Base-by-base conservation (phyloP, 495 filamentous ascomycete species). In the Pyrenula massariospora region DNA sequence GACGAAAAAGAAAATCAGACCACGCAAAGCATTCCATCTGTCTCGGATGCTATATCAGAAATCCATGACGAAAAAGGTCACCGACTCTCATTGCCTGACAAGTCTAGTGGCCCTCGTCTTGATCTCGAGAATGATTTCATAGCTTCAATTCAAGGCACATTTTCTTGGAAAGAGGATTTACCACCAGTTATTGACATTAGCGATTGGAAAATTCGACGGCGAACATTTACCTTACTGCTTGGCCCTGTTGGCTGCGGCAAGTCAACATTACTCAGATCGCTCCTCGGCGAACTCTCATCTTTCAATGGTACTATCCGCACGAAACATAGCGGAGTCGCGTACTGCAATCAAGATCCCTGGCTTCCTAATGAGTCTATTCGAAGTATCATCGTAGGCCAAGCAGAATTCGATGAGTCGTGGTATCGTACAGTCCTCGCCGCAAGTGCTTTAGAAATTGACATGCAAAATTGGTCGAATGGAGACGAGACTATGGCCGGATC, bases 401-500 rank as follows among this genome's bases (percentile, higher is more conserved):
- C 62, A 8, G n/a, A 49, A 0, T 66, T 65, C 36, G 63, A 72
- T 12, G 36, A 55, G 11, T 53, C 52, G 11, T 75, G 70, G 70
- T 73, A 72, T 56, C 53, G 58, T 20, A 66, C 25, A 3, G 66
- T 70, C 2, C 24, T 72, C 2, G 36, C 60, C 15, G 56, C 66
- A 10, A 71, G 69, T 31, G 69, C 62, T 1, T 54, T 75, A 1
- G 58, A 63, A 22, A 12, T 58, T 0, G 69, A 73, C 56, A 52
- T 75, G 12, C 50, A 48, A 1, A 25, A 22, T 0, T 51, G 62
- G 22, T 50, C 84, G 1, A 73, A 84, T 58, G 80, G 86, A n/a
- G 89, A 94, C 60, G 61, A 70, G 57, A 91, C 87, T 0, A 82
- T 88, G 63, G 85, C 90, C 63, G 89, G 89, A 21, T 87, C 88